phyloP scores from a whole-genome alignment of 495 filamentous ascomycete genomes.

The Lophiostoma macrostomum region DNA sequence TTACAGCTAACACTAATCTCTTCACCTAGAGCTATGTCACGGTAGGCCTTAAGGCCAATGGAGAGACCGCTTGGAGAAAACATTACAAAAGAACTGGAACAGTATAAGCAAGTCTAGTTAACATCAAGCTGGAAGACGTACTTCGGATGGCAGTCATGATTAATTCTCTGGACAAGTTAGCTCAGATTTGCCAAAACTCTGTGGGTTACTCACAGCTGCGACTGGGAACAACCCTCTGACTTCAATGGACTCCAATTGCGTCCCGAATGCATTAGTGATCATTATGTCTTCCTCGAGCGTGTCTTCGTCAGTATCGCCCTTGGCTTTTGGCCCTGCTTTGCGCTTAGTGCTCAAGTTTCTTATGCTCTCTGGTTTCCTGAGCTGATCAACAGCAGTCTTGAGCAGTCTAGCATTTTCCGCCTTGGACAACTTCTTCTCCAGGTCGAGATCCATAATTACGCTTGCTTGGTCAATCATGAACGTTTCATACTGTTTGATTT shows the following conservation, averaged over 20 bases:
- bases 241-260: background rate
- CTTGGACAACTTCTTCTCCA: background rate
- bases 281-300: conserved; percentile 16
- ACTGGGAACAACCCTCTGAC: conserved; percentile 14
- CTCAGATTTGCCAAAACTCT: background rate
- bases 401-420: background rate
- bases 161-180: conserved; percentile 4
- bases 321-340: background rate
- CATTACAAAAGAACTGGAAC: conserved; percentile 15
- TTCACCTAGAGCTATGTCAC: conserved; percentile 17
- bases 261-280: conserved; percentile 23
- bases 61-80: conserved; percentile 15
- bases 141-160: conserved; percentile 19
- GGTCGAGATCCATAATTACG: conserved; percentile 7
- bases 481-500: conserved; percentile 17
- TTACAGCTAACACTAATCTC: conserved; percentile 17
- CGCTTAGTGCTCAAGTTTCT: conserved; percentile 5
- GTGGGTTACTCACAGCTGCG: conserved; percentile 1
- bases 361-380: conserved; percentile 2
- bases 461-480: conserved; percentile 23
- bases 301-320: conserved; percentile 1
- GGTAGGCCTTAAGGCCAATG: conserved; percentile 21
- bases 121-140: background rate
- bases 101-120: background rate
- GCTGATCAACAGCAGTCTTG: background rate